phyloP scores from a whole-genome alignment of 1,284 basidiomycete species.

The Moesziomyces sp. region DNA sequence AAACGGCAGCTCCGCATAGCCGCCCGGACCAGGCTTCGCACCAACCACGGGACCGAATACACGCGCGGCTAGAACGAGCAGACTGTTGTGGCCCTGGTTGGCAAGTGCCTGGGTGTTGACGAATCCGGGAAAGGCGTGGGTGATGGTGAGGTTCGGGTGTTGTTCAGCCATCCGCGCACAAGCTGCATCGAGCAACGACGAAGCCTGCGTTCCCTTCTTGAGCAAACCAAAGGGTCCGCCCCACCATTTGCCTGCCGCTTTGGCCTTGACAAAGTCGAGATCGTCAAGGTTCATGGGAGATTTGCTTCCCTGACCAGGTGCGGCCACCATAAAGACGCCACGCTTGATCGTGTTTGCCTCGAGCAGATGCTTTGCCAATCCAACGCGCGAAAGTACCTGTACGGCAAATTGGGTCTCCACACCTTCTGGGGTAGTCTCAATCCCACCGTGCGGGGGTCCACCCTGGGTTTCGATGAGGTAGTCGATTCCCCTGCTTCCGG shows the following conservation, averaged over 20 bases:
- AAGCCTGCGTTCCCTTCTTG: conserved; percentile 31
- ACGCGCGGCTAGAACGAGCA: conserved; percentile 50
- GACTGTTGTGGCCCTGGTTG: conserved; percentile 62
- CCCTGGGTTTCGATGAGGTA: conserved; percentile 68
- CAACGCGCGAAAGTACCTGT: conserved; percentile 67
- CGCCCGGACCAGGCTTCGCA: conserved; percentile 33
- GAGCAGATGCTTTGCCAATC: conserved; percentile 64
- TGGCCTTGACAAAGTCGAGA: conserved; percentile 53
- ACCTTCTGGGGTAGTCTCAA: conserved; percentile 22
- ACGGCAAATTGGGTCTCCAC: conserved; percentile 66
- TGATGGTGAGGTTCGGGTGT: conserved; percentile 51
- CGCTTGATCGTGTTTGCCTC: conserved; percentile 62
- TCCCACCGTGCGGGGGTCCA: conserved; percentile 38
- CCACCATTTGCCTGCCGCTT: conserved; percentile 40
- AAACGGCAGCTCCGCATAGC: conserved; percentile 57
- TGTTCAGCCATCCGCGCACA: conserved; percentile 27
- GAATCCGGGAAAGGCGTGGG: conserved; percentile 60
- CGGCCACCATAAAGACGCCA: conserved; percentile 60
- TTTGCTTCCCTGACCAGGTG: conserved; percentile 56
- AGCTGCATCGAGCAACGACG: conserved; percentile 51
- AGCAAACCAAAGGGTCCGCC: conserved; percentile 34
- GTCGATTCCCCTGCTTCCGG: conserved; percentile 63
- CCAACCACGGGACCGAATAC: conserved; percentile 40
- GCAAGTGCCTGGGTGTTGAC: conserved; percentile 59
- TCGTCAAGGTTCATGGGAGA: conserved; percentile 57